Evolutionary conservation across 192 early-diverging fungal species (phyloP).

Genomic region (Coemansia sp.): DNA sequence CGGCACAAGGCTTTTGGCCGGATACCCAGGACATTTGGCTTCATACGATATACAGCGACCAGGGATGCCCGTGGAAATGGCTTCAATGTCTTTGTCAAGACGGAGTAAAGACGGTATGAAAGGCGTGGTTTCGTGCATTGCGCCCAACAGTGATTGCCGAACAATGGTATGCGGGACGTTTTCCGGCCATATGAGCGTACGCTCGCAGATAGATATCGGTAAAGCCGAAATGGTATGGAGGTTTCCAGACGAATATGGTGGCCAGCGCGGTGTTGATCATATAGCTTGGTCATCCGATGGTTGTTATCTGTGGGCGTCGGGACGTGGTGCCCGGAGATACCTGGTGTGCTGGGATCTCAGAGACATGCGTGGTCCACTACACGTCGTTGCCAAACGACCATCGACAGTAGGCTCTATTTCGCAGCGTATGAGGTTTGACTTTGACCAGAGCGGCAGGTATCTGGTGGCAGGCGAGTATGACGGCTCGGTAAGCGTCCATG

Average conservation of each 20-base stretch:
- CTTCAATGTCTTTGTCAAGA: conserved; percentile 60
- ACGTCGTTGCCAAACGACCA: conserved; percentile 24
- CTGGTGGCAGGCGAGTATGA: conserved; percentile 62
- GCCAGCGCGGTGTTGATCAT: conserved; percentile 56
- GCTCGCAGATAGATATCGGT: conserved; percentile 52
- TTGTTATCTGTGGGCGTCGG: conserved; percentile 65
- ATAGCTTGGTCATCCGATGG: conserved; percentile 70
- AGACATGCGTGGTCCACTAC: conserved; percentile 66
- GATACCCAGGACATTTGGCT: conserved; percentile 67
- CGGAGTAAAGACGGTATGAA: conserved; percentile 75
- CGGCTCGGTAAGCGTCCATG: conserved; percentile 16
- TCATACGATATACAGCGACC: conserved; percentile 71
- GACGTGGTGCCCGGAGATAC: conserved; percentile 56
- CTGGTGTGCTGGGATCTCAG: conserved; percentile 82
- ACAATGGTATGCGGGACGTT: conserved; percentile 72
- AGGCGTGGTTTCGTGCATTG: conserved; percentile 73
- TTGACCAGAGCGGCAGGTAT: conserved; percentile 62
- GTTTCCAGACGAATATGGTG: conserved; percentile 49
- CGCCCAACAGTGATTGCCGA: conserved; percentile 44
- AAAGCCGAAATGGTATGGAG: conserved; percentile 17
- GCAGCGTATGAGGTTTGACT: conserved; percentile 73
- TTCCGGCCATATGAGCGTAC: conserved; percentile 67
- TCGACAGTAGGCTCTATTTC: conserved; percentile 21
- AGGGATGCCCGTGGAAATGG: conserved; percentile 56
- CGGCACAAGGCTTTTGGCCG: conserved; percentile 68